Base-by-base conservation (phyloP, 768 basidiomycete genomes). In the Dictyophora rubrovolvata region DNA sequence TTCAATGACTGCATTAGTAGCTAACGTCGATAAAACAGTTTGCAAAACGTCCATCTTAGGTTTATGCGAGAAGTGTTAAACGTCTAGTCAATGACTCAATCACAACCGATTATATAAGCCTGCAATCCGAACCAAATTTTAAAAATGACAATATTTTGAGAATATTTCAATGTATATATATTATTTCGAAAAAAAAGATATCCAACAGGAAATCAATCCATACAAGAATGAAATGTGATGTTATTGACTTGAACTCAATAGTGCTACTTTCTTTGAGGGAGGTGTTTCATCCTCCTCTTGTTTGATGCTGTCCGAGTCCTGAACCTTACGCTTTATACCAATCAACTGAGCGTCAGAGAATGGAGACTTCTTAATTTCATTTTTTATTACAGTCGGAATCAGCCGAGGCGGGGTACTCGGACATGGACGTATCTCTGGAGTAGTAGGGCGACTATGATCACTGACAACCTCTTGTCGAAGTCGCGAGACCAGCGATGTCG, bases 281-380 rank as follows among this genome's bases (percentile, higher is more conserved):
- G 65, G 65, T 18, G 65, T 64, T 17, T 56, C 62, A 20, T 48
- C 58, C 12, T 53, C 60, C 50, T 62, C 51, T 9, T 35, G 5
- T 55, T 58, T 58, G 35, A 50, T 47, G 36, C 46, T 58, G 34
- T 59, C 55, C 37, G 48, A 47, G 61, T 76, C 74, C 56, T 79
- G 82, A 68, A 81, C 81, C 80, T 91, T 91, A 78, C 88, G 88
- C 71, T 91, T 91, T 60, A 75, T 76, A 62, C 86, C 82, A 62
- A 72, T 71, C 63, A 76, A 68, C 65, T 78, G 80, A 63, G 78
- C 71, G 51, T 79, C 78, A 63, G 80, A 77, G 37, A 79, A 77
- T 35, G 77, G 78, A 18, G 83, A 81, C 55, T 56, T 56, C 60
- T 58, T 67, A 63, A 62, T 52, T 57, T 59, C 62, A 52, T 73